Conservation (phyloP, 176 grass and related monocot species). For the Aegilops longissima region DNA sequence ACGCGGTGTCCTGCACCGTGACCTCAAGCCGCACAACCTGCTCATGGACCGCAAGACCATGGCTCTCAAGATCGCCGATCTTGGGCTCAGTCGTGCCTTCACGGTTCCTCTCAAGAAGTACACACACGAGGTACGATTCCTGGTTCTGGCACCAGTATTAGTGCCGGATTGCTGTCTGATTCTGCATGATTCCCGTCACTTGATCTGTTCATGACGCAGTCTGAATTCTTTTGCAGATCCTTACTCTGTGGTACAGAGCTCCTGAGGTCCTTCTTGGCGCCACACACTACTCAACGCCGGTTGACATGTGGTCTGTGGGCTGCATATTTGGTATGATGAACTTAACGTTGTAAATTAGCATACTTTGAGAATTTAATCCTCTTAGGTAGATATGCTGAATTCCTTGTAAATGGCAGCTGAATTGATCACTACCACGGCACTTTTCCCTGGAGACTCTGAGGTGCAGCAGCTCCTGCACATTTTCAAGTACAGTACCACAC, state of each 20-base stretch:
- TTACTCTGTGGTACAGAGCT: conserved; percentile 98
- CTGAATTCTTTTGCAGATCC: conserved; percentile 53
- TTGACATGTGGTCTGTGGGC: conserved; percentile 96
- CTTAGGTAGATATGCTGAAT: neutral
- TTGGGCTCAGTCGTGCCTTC: conserved; percentile 84
- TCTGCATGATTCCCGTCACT: neutral
- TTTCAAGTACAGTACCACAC: conserved; percentile 60
- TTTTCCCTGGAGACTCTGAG: conserved; percentile 88
- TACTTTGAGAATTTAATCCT: neutral
- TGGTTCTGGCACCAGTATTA: neutral
- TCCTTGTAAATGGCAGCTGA: conserved; percentile 61
- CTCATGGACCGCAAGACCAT: conserved; percentile 95
- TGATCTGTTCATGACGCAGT: neutral
- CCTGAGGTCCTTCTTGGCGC: conserved; percentile 90
- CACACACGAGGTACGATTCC: conserved; percentile 77
- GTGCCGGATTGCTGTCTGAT: neutral
- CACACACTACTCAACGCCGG: conserved; percentile 84
- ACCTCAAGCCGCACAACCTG: conserved; percentile 95
- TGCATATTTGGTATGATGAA: conserved; percentile 83
- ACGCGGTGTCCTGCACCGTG: conserved; percentile 84
- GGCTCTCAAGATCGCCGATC: conserved; percentile 94
- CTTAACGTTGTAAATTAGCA: neutral
- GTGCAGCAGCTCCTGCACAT: conserved; percentile 95
- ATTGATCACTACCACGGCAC: conserved; percentile 64
- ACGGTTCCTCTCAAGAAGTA: conserved; percentile 92